Evolutionary conservation across 768 basidiomycete species (phyloP).

Genomic region (Tricholoma sp.): DNA sequence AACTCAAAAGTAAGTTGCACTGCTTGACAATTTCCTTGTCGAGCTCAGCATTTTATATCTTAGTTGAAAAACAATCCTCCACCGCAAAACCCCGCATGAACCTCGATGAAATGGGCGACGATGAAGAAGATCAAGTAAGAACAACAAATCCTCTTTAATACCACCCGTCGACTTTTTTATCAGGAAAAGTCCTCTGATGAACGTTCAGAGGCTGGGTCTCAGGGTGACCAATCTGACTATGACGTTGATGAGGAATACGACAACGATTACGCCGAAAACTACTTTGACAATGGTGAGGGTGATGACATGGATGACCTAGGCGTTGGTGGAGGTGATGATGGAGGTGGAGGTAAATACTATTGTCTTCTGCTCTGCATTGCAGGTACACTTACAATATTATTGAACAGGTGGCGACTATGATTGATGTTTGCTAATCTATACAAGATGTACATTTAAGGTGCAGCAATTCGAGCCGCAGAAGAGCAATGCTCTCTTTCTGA

Average conservation of each 20-base stretch:
- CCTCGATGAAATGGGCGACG: slow-evolving; percentile 64
- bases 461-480: background rate
- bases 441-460: background rate
- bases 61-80: slow-evolving; percentile 24
- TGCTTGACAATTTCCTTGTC: background rate
- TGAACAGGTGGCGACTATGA: slow-evolving; percentile 16
- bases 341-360: slow-evolving; percentile 44
- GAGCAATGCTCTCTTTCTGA: background rate
- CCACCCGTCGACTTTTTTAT: background rate
- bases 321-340: slow-evolving; percentile 64
- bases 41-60: background rate
- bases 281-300: slow-evolving; percentile 86
- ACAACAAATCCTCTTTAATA: background rate
- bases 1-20: slow-evolving; percentile 41
- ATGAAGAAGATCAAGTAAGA: slow-evolving; percentile 52
- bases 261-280: slow-evolving; percentile 87
- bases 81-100: slow-evolving; percentile 41
- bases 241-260: slow-evolving; percentile 90
- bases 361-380: background rate
- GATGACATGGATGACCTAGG: slow-evolving; percentile 78
- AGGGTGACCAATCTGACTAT: slow-evolving; percentile 66
- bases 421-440: slow-evolving; percentile 2
- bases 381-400: background rate
- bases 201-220: slow-evolving; percentile 61
- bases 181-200: slow-evolving; percentile 73